Percentiles rank a stretch among this genome's conserved stretches.
Conservation (phyloP, 257 asterid genomes). For the Lycium barbarum region DNA sequence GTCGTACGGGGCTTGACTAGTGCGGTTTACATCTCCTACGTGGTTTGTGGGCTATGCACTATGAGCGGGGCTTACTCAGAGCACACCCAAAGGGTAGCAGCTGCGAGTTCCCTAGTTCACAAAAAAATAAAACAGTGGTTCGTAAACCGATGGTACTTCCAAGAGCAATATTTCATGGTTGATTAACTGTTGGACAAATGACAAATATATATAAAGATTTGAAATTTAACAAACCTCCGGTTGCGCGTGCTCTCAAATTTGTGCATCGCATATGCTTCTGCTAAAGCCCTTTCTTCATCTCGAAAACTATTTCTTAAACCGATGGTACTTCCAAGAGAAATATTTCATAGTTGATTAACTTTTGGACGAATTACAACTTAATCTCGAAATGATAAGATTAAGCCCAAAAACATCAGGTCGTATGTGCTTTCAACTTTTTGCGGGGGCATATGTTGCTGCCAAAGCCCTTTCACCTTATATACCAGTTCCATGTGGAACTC, state of each 20-base stretch:
- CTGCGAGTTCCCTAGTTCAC: no score
- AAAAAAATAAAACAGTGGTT: not conserved
- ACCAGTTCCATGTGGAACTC: conserved; percentile 4
- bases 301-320: not conserved
- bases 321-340: not conserved
- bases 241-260: not conserved
- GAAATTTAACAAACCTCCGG: not conserved
- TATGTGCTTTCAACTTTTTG: conserved; percentile 4
- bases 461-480: not conserved
- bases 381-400: not conserved
- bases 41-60: no score
- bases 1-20: no score
- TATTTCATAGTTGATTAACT: conserved; percentile 11
- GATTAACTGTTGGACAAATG: not conserved
- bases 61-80: no score
- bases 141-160: not conserved
- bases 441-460: conserved; percentile 12
- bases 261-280: not conserved
- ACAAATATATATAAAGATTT: not conserved
- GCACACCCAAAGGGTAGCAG: no score
- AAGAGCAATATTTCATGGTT: conserved; percentile 13
- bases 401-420: conserved; percentile 11
- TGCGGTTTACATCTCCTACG: no score
- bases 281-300: not conserved
- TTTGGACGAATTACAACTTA: not conserved